Base-by-base conservation (phyloP, 2,329 filamentous ascomycete genomes). In the Ophiostoma himal-ulmi region DNA sequence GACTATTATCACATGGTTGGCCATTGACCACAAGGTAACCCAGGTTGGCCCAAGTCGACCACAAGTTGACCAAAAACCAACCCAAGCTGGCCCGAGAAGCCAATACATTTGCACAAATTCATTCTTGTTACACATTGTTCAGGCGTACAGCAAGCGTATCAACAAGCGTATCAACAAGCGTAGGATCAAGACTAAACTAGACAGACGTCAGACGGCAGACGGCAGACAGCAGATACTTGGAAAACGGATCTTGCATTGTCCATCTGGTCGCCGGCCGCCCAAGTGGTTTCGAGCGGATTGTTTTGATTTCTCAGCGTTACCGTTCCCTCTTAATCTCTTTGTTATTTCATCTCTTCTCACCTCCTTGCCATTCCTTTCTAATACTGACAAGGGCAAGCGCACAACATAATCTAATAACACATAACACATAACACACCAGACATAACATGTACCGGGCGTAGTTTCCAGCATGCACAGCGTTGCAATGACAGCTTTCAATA, bases 401-500 rank as follows among this genome's bases (percentile, higher is more conserved):
- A 39, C 37, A 39, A 39, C 37, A 39, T 10, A 39, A 39, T 39
- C 10, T 13, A 39, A 39, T 39, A 39, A 39, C 37, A 39, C 11
- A 13, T 39, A 39, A 39, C 37, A 39, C 11, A 13, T 30, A 30
- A 30, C 4, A 30, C 30, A 30, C 30, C 37, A 39, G 37, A 39
- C 13, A 39, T 39, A 39, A 30, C 30, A 57, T 57, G 52, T 57
- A 57, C 22, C 22, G n/a, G 26, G 57, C 26, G 57, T 62, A 62
- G 22, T 62, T 62, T 62, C 57, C 57, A 62, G 57, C 57, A 62
- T 62, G 57, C 57, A 26, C 52, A 62, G 57, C n/a, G 57, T 62
- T 11, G 26, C 57, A 62, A 26, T 57, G 52, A 57, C 52, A 57
- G 30, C 52, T 5, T 26, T 7, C n/a, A 57, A 57, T 57, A 22